Percentiles rank a stretch among this genome's conserved stretches.
Evolutionary conservation across 495 filamentous ascomycete species (phyloP).

Genomic region (Immersiella caudata): DNA sequence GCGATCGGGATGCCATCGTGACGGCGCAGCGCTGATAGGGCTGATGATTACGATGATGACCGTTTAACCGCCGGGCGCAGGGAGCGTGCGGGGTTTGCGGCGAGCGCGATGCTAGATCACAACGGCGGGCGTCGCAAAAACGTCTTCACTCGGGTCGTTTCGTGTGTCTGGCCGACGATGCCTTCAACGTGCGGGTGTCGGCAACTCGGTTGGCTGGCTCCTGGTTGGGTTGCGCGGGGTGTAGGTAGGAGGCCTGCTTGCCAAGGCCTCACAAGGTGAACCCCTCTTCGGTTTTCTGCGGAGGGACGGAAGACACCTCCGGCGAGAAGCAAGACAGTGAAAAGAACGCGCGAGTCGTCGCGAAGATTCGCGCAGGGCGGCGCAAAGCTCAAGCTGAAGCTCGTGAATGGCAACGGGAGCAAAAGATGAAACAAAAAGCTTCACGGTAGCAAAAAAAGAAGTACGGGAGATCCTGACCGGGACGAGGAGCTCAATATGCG

Average conservation of each 20-base stretch:
- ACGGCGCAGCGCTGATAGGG: background rate
- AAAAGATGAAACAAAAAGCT: conserved; percentile 22
- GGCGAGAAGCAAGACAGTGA: conserved; percentile 9
- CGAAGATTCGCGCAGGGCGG: conserved; percentile 10
- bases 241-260: conserved; percentile 15
- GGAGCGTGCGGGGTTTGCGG: background rate
- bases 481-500: conserved; percentile 41
- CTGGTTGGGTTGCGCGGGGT: conserved; percentile 3
- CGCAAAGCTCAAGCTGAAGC: conserved; percentile 14
- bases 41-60: conserved; percentile 1
- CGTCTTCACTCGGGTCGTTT: background rate
- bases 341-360: background rate
- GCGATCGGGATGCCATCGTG: conserved; percentile 49
- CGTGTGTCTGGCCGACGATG: background rate
- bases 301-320: background rate
- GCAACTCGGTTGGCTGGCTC: background rate
- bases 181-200: background rate
- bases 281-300: conserved; percentile 19
- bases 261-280: conserved; percentile 16
- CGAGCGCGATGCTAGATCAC: background rate
- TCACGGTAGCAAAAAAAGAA: conserved; percentile 14
- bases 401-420: conserved; percentile 9
- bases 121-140: background rate
- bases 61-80: background rate
- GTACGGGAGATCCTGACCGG: conserved; percentile 23